Base-by-base conservation (phyloP, 176 grass and related monocot genomes). In the Alloteropsis semialata region DNA sequence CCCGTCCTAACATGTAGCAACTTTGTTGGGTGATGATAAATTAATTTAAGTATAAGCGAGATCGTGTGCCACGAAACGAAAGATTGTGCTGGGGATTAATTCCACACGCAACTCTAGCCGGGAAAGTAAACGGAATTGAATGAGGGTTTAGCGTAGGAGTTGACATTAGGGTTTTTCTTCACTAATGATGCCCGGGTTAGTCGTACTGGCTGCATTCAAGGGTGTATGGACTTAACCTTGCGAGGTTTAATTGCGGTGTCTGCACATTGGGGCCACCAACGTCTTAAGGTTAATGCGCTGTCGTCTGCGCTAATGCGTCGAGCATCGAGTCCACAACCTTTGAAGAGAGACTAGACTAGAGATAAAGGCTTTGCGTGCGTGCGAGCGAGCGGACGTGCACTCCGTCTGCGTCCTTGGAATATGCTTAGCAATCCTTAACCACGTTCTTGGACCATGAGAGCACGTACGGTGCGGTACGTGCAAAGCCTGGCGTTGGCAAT, bases 161-260 rank as follows among this genome's bases (percentile, higher is more conserved):
- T 76, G 82, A 76, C 82, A 76, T 76, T 75, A 64, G 32, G 58
- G 38, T 64, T 27, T 36, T 19, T 16, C 49, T 8, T 66, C 24
- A 29, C 30, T 67, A 80, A 66, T 66, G 30, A 34, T 57, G 60
- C 38, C 45, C 39, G 55, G 39, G 11, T 48, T 74, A 21, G 69
- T 21, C 81, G 56, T 83, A 63, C 58, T 21, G 19, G 69, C 43
- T 32, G 72, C 72, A 76, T 76, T 76, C n/a, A 76, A 84, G 34
- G 34, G 24, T 33, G 33, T 32, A 70, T 54, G 16, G 79, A 44
- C 65, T 70, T 58, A 53, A 56, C 27, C 68, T 54, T 74, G 24
- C 11, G 66, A 5, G 46, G 57, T 74, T 86, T 81, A 81, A 81
- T 66, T 63, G 69, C 46, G 3, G 5, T 76, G 74, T 48, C 62